Evolutionary conservation across 768 basidiomycete genomes (phyloP), one percentile per base, ranked within the genome.

Genomic region (Tylopilus cervinicoccineus): DNA sequence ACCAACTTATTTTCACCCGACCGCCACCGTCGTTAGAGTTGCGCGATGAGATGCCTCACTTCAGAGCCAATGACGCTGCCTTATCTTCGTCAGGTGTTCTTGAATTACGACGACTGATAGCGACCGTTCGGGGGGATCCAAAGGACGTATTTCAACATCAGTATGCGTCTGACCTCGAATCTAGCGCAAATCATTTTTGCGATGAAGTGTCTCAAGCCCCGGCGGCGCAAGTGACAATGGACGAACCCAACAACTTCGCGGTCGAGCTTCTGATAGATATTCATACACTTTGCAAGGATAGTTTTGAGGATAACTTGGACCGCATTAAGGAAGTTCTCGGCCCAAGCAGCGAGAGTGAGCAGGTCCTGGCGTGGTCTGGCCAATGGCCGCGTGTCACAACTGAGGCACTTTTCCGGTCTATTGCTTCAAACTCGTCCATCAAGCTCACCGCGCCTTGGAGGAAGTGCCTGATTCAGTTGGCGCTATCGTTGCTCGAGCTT

Each of bases 361-460:
- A 32, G 1, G 44, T 57, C 4, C 19, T 66, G 5, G 22, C 40
- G 23, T 29, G 23, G n/a, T 53, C 62, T 0, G 61, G 63, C 20
- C 58, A 67, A 45, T 75, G 74, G 73, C 74, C 74, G 5, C 62
- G 65, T 9, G 40, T 70, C 6, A 68, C 69, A 7, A 23, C 55
- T 16, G 23, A 48, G 2, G 24, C 31, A 0, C 59, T 75, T 9
- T 54, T 74, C 11, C 40, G 47, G 22, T 52, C 47, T 16, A 49
- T 74, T 36, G 60, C 65, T 14, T 60, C 60, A 12, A 48, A 53
- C 3, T 59, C 61, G 5, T 24, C 26, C 0, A 47, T 27, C 7
- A 6, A 2, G 4, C 40, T 65, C 12, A 38, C 58, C 0, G 24
- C 38, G 2, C 9, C 39, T 10, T 75, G 75, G 75, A 39, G 34